Percentiles rank a stretch among this genome's conserved stretches.
Conservation (phyloP, 116 monocot genomes). For the Posidonia oceanica region DNA sequence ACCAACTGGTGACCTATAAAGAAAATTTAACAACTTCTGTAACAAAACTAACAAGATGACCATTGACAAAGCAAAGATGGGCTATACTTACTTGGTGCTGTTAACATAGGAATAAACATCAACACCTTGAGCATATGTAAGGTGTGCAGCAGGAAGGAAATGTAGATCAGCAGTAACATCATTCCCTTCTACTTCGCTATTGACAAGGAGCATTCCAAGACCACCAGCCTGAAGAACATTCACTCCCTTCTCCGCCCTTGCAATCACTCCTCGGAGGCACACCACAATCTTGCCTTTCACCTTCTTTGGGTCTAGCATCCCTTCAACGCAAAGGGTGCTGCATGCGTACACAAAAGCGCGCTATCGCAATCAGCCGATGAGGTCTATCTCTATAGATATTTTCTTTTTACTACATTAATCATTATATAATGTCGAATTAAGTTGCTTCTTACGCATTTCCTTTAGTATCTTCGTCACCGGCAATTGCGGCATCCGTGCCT, state of each 20-base stretch:
- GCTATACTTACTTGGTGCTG: constrained; percentile 23
- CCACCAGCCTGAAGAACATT: constrained; percentile 34
- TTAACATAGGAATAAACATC: constrained; percentile 22
- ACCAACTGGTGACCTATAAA: too few species aligned
- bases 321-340: constrained; percentile 18
- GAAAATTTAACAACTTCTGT: background rate
- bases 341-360: background rate
- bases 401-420: too few species aligned
- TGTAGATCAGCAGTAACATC: constrained; percentile 23
- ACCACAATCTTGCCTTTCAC: constrained; percentile 56
- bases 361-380: too few species aligned
- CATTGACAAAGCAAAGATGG: too few species aligned
- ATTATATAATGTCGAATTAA: too few species aligned
- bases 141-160: constrained; percentile 38
- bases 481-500: constrained; percentile 20
- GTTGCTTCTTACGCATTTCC: background rate
- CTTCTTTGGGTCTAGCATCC: constrained; percentile 34
- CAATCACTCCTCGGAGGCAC: constrained; percentile 25
- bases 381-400: too few species aligned
- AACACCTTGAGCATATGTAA: constrained; percentile 23
- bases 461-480: constrained; percentile 11
- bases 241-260: constrained; percentile 28
- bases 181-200: constrained; percentile 2
- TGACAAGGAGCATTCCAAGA: constrained; percentile 41
- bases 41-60: too few species aligned